These are phyloP conservation scores for Podila epicladia DNA, from an alignment of 192 early-diverging fungal species.

Conservation along the genomic window DNA sequence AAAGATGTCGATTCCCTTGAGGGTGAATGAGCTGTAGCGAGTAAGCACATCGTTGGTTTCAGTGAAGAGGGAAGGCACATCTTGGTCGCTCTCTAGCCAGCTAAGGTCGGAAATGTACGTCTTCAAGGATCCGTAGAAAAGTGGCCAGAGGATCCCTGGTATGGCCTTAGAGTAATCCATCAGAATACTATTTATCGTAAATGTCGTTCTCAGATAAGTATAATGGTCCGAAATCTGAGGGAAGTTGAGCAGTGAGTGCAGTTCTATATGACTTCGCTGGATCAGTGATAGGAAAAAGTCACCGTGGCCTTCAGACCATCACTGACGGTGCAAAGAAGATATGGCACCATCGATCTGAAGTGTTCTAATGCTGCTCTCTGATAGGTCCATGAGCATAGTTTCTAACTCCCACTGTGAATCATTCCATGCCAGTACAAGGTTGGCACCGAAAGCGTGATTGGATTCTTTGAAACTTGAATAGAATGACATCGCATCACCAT, in stretches of 20 bases:
- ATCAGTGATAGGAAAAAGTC: neutral
- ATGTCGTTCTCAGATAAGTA: neutral
- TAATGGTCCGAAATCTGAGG: neutral
- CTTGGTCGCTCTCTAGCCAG: neutral
- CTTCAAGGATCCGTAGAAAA: neutral
- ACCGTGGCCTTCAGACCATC: neutral
- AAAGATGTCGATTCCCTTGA: neutral
- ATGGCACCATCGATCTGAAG: neutral
- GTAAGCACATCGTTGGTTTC: too few relatives aligned
- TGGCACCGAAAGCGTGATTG: too few relatives aligned
- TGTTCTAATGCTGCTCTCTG: neutral
- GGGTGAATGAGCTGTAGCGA: too few relatives aligned
- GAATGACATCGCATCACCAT: too few relatives aligned
- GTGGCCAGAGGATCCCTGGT: neutral
- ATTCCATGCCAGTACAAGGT: too few relatives aligned
- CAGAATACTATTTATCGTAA: too few relatives aligned
- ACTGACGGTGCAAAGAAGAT: neutral
- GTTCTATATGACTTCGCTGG: neutral
- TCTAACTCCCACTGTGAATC: neutral
- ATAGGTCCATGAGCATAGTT: neutral
- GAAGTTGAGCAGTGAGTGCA: neutral
- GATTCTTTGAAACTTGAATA: too few relatives aligned
- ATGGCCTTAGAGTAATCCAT: too few relatives aligned
- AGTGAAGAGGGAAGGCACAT: too few relatives aligned
- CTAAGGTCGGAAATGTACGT: neutral